Evolutionary conservation across 441 rosid genomes (phyloP).

Genomic region (Geranium incanum): DNA sequence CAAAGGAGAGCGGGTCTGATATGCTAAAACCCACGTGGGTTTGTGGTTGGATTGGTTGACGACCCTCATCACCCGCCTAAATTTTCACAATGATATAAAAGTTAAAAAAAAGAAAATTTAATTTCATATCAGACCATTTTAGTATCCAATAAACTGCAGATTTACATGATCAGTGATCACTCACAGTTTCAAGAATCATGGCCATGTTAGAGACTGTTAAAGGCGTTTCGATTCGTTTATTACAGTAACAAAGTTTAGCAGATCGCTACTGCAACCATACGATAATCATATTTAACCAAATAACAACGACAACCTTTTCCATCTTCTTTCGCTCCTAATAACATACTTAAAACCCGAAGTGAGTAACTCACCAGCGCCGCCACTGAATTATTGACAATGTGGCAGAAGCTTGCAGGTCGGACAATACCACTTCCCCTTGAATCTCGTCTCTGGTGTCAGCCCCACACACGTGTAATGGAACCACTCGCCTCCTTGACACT

Average conservation of each 20-base stretch:
- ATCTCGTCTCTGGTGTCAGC: conserved; percentile 90
- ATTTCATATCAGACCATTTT: neutral
- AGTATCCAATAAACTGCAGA: neutral
- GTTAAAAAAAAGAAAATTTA: no score
- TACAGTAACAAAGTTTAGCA: neutral
- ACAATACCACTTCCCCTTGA: conserved; percentile 97
- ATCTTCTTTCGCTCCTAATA: neutral
- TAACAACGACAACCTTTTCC: neutral
- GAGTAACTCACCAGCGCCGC: neutral
- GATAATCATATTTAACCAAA: neutral
- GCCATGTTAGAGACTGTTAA: neutral
- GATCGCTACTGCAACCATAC: neutral
- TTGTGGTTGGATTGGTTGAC: no score
- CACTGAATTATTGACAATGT: neutral
- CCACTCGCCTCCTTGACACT: conserved; percentile 99
- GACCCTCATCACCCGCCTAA: no score
- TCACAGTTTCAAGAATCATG: neutral
- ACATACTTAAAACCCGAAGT: neutral
- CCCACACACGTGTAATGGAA: conserved; percentile 95
- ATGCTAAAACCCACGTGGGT: no score
- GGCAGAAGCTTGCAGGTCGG: conserved; percentile 59
- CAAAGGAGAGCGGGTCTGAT: no score
- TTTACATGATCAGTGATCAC: no score
- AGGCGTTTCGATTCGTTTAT: neutral
- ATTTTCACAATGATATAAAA: no score